Conservation (phyloP, 306 rosid species). For the Castanospermum australe region DNA sequence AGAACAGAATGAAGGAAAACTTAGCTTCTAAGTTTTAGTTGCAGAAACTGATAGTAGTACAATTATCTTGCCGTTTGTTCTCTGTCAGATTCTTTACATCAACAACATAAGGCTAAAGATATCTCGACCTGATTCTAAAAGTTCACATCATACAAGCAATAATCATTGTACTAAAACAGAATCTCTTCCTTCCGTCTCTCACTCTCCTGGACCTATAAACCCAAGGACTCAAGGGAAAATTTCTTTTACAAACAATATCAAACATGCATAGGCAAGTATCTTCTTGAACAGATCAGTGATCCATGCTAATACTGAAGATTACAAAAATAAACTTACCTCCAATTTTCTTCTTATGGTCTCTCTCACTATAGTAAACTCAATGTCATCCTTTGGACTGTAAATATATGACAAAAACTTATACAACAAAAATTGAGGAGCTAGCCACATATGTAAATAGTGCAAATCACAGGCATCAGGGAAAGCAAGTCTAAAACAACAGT, state of each 20-base stretch:
- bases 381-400: conserved; percentile 82
- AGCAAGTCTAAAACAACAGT: background rate
- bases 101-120: background rate
- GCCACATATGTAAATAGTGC: background rate
- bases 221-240: conserved; percentile 1
- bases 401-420: conserved; percentile 5
- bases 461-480: conserved; percentile 9
- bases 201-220: background rate
- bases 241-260: background rate
- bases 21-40: background rate
- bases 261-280: background rate
- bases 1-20: background rate
- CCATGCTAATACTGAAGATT: conserved; percentile 1
- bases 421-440: background rate
- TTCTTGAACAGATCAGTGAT: background rate
- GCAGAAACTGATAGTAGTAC: background rate
- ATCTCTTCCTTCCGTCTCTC: background rate
- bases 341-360: conserved; percentile 77
- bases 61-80: background rate
- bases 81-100: background rate
- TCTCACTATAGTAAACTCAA: conserved; percentile 89
- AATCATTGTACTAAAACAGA: background rate
- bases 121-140: background rate
- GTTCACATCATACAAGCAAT: background rate
- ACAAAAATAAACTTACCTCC: conserved; percentile 58